A percentile compares a stretch with the other conserved stretches of the same genome.
These are phyloP conservation scores for Herpetomonas tarakana DNA, from an alignment of 208 protist species.

Conservation along the genomic window DNA sequence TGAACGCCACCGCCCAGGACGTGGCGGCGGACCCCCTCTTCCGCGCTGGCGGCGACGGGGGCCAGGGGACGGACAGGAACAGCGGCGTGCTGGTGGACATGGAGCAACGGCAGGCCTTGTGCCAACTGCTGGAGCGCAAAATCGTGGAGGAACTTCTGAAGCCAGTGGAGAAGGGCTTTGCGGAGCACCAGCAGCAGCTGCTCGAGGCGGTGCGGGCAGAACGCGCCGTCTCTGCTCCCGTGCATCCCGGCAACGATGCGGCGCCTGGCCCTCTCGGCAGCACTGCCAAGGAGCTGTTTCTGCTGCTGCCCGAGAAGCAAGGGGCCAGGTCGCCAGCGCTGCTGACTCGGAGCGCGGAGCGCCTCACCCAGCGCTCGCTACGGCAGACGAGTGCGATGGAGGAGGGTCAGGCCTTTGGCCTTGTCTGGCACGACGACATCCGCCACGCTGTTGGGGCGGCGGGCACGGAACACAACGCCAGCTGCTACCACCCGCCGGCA, in stretches of 20 bases:
- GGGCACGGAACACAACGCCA: neutral
- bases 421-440: constrained; percentile 25
- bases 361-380: neutral
- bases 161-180: constrained; percentile 26
- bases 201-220: constrained; percentile 29
- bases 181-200: constrained; percentile 26
- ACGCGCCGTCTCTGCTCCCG: constrained; percentile 9
- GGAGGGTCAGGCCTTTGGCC: neutral
- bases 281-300: neutral
- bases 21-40: neutral
- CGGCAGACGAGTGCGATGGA: constrained; percentile 5
- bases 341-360: neutral
- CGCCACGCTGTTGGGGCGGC: neutral
- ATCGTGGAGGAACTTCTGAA: constrained; percentile 45
- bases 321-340: neutral
- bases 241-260: neutral
- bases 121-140: constrained; percentile 33
- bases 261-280: neutral
- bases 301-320: neutral
- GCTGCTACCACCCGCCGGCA: too few species aligned
- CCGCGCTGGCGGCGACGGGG: constrained; percentile 7
- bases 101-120: constrained; percentile 25
- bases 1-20: neutral
- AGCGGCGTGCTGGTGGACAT: constrained; percentile 17
- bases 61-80: constrained; percentile 2